Evolutionary conservation across 129 eudicot genomes (phyloP).

Genomic region (Scalesia atractyloides): DNA sequence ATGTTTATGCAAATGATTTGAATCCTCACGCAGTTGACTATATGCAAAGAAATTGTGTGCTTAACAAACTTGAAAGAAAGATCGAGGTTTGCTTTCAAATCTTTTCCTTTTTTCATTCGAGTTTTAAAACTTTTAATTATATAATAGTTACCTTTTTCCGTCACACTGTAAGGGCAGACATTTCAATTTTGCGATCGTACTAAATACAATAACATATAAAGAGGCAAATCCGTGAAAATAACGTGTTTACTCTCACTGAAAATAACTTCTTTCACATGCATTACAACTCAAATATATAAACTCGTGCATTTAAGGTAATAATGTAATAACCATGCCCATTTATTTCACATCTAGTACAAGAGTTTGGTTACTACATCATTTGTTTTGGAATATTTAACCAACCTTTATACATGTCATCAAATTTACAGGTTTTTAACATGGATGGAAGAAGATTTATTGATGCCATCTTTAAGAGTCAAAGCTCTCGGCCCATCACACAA

Average conservation of each 20-base stretch:
- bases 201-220: background rate
- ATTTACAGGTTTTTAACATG: constrained; percentile 81
- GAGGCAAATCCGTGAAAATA: background rate
- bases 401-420: background rate
- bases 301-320: background rate
- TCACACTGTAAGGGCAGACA: background rate
- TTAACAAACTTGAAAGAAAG: constrained; percentile 87
- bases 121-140: constrained; percentile 11
- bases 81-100: constrained; percentile 56
- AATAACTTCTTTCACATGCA: background rate
- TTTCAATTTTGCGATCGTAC: background rate
- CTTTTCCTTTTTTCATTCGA: constrained; percentile 5
- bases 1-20: constrained; percentile 91
- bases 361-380: background rate
- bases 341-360: constrained; percentile 16
- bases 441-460: constrained; percentile 94
- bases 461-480: constrained; percentile 54
- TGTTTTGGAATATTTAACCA: constrained; percentile 6
- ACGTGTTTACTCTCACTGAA: constrained; percentile 5
- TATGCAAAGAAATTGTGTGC: constrained; percentile 74
- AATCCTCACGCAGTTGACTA: constrained; percentile 87
- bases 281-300: constrained; percentile 3
- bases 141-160: background rate
- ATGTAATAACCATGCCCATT: background rate
- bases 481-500: constrained; percentile 70